Base-by-base conservation (phyloP, 768 basidiomycete genomes). In the Podaxis mareebaensis region DNA sequence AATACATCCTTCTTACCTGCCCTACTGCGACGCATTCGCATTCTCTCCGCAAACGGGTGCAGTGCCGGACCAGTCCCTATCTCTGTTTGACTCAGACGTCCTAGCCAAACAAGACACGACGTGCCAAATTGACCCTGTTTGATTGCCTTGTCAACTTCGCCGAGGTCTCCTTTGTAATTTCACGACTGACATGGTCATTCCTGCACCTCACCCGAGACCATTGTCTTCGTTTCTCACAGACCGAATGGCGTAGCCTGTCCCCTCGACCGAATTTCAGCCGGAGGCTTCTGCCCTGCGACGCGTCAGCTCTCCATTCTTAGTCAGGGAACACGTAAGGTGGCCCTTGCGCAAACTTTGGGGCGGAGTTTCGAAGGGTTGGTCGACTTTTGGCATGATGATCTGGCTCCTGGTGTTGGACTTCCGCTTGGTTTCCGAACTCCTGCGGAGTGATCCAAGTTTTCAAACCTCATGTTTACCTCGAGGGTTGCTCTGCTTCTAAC, bases 371-470 rank as follows among this genome's bases (percentile, higher is more conserved):
- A 15, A 46, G 10, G 5, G 1, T 46, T 46, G 10, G 15, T n/a
- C 44, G 44, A 20, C 44, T 46, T 46, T 46, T 10, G 20, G 20
- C 17, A 46, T n/a, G 33, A 10, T 33, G 33, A 33, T 33, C 33
- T 33, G 28, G 1, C 28, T 33, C 17, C 30, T 15, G n/a, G 33
- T 36, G 28, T 28, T 20, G 26, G 26, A 17, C n/a, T 54, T 54
- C 53, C 53, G 53, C 26, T 13, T 54, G 11, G 53, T 54, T 54
- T 54, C 53, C 53, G 53, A 54, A 17, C 28, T n/a, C 8, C n/a
- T 38, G 44, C 44, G 7, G 17, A 46, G 4, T 13, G 12, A 42
- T n/a, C 17, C 12, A 4, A 7, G 40, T n/a, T n/a, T 46, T 33
- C 33, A 10, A 20, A 8, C 40, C 44, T 46, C 44, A 20, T 46